phyloP scores from a whole-genome alignment of 169 alveolate genomes.

The Theileria sp. region DNA sequence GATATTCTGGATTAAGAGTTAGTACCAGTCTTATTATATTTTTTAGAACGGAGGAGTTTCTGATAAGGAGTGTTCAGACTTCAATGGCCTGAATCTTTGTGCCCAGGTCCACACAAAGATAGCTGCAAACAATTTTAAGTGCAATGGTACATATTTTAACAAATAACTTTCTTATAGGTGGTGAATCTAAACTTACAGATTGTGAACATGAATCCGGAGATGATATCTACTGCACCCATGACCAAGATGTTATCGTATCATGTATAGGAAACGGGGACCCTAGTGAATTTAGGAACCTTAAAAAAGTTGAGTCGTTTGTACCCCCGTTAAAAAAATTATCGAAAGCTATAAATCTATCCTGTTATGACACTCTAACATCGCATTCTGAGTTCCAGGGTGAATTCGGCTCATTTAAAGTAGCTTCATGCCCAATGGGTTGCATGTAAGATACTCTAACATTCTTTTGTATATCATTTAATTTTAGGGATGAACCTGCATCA shows the following conservation, averaged over 20 bases:
- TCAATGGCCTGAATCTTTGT: conserved; percentile 83
- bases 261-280: conserved; percentile 74
- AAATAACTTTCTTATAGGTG: conserved; percentile 16
- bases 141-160: conserved; percentile 66
- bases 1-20: conserved; percentile 66
- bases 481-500: conserved; percentile 57
- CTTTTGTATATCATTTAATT: neutral
- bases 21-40: neutral
- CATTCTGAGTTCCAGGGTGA: conserved; percentile 64
- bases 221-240: conserved; percentile 70
- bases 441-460: conserved; percentile 18
- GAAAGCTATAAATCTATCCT: conserved; percentile 68
- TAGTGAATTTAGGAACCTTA: conserved; percentile 51
- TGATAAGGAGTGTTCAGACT: conserved; percentile 75
- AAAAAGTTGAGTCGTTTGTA: conserved; percentile 50
- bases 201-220: conserved; percentile 59
- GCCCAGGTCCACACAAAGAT: conserved; percentile 80
- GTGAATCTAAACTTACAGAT: conserved; percentile 40
- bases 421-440: conserved; percentile 65
- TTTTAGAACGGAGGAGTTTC: conserved; percentile 84
- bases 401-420: conserved; percentile 60
- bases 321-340: conserved; percentile 66
- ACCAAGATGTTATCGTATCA: conserved; percentile 73
- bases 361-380: conserved; percentile 70
- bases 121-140: conserved; percentile 79